A percentile compares a stretch with the other conserved stretches of the same genome.
Evolutionary conservation across 1,284 basidiomycete genomes (phyloP).

Genomic region (Gymnopus androsaceus): DNA sequence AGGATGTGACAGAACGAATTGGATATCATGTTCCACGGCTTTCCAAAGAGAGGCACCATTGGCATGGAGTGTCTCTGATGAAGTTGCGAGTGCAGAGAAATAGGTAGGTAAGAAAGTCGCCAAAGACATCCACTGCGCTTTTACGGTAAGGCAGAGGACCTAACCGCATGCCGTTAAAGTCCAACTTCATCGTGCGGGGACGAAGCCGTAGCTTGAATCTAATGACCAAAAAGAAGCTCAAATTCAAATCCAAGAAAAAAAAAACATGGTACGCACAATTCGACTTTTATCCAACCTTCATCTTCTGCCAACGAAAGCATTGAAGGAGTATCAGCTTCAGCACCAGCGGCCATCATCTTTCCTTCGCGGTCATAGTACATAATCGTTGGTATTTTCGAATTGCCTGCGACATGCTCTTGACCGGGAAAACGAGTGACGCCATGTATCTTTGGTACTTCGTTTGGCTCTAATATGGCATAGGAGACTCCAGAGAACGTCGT

Average conservation of each 20-base stretch:
- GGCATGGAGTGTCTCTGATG: constrained; percentile 74
- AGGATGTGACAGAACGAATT: constrained; percentile 75
- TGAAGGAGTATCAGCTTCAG: constrained; percentile 67
- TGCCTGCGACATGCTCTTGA: constrained; percentile 81
- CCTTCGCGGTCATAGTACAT: constrained; percentile 70
- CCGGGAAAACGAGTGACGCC: constrained; percentile 77
- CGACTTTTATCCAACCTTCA: constrained; percentile 70
- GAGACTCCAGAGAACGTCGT: constrained; percentile 70
- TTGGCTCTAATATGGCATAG: constrained; percentile 74
- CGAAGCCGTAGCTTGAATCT: constrained; percentile 80
- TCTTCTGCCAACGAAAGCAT: constrained; percentile 67
- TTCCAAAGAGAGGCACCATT: constrained; percentile 66
- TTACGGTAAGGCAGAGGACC: constrained; percentile 65
- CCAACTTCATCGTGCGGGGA: constrained; percentile 71
- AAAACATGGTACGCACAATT: constrained; percentile 51
- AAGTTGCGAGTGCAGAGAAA: constrained; percentile 71
- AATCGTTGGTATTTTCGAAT: constrained; percentile 77
- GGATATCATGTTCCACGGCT: constrained; percentile 62
- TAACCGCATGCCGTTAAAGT: constrained; percentile 80
- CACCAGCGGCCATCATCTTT: constrained; percentile 67
- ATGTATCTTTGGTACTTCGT: constrained; percentile 71
- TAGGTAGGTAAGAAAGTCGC: constrained; percentile 74
- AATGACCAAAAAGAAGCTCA: neutral
- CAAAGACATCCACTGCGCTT: constrained; percentile 70
- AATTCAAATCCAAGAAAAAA: neutral